phyloP scores from a whole-genome alignment of 2,329 filamentous ascomycete genomes.

The Calonectria naviculata region DNA sequence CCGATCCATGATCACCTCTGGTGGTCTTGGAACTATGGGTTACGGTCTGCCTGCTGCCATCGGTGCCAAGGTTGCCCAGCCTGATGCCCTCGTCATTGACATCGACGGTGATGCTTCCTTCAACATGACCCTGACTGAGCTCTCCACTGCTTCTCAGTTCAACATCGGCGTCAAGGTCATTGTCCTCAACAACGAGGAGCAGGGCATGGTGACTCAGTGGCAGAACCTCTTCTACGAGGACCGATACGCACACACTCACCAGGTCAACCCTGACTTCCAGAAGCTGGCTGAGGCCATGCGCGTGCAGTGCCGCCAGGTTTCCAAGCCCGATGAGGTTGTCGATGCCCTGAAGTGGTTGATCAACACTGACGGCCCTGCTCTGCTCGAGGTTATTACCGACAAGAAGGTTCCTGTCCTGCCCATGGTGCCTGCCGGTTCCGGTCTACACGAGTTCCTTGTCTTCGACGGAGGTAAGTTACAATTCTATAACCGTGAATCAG shows the following conservation, averaged over 20 bases:
- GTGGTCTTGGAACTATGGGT: conserved; percentile 90
- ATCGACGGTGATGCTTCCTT: conserved; percentile 99
- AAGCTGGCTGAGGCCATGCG: conserved; percentile 94
- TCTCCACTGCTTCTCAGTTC: conserved; percentile 93
- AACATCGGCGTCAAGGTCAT: conserved; percentile 97
- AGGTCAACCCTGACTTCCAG: conserved; percentile 95
- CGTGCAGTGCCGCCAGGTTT: conserved; percentile 77
- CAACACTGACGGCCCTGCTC: conserved; percentile 87
- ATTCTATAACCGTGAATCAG: too few relatives aligned
- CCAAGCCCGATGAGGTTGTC: conserved; percentile 80
- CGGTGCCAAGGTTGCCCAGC: conserved; percentile 85
- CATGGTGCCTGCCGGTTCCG: conserved; percentile 92
- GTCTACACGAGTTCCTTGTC: conserved; percentile 87
- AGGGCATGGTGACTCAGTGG: conserved; percentile 99
- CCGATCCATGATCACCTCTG: conserved; percentile 94
- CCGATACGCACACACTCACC: conserved; percentile 91
- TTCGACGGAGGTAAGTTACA: conserved; percentile 46
- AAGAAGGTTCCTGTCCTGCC: conserved; percentile 94
- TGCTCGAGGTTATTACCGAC: conserved; percentile 93
- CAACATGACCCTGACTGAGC: conserved; percentile 97
- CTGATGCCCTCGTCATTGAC: conserved; percentile 88
- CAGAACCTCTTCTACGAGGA: conserved; percentile 98
- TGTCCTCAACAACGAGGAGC: conserved; percentile 95
- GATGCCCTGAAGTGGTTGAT: conserved; percentile 90
- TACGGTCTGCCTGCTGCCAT: conserved; percentile 95